Evolutionary conservation across 1,284 basidiomycete genomes (phyloP), one percentile per base, ranked within the genome.

Genomic region (Marasmius sp.): DNA sequence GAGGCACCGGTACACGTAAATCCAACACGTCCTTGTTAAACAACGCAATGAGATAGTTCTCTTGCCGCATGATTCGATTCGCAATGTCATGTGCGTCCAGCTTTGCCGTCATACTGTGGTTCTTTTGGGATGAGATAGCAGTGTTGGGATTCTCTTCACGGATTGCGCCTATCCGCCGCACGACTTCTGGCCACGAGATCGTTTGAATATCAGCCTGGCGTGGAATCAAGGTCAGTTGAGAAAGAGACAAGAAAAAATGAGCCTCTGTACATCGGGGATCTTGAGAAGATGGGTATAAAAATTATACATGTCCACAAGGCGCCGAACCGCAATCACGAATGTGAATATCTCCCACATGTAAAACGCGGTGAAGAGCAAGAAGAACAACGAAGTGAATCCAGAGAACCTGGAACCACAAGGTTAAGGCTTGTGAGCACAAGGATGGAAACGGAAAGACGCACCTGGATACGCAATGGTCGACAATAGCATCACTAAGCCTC

Each of bases 1-100:
- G 73, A 0, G 93, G 94, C 18, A 95, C 69, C 0, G 96, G 96
- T 1, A 93, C 84, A 6, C 89, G 87, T 12, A 98, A 82, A 74
- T 99, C 93, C 51, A 99, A 81, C 3, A 98, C 76, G 68, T 97
- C 95, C 71, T 98, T 98, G 79, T 98, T 98, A 78, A 99, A 98
- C 14, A 99, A 77, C 0, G 97, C 96, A 63, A 98, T 97, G 56
- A 99, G 84, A 74, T 98, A 99, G 77, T 99, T 99, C 74, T 98
- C 95, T 74, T 97, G 94, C 18, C 97, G 86, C 86, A 99, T 88
- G 70, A 99, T 97, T 53, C 97, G 91, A 72, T 96, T 97, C 6
- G 95, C 95, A 59, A 97, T 87, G 72, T 98, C 96, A 74, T 99
- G 97, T 0, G 97, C 97, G 70, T 99, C 97, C 11, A 98, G 86